These are phyloP conservation scores for Pleurotus tuoliensis DNA, from an alignment of 768 basidiomycete species.

Conservation along the genomic window DNA sequence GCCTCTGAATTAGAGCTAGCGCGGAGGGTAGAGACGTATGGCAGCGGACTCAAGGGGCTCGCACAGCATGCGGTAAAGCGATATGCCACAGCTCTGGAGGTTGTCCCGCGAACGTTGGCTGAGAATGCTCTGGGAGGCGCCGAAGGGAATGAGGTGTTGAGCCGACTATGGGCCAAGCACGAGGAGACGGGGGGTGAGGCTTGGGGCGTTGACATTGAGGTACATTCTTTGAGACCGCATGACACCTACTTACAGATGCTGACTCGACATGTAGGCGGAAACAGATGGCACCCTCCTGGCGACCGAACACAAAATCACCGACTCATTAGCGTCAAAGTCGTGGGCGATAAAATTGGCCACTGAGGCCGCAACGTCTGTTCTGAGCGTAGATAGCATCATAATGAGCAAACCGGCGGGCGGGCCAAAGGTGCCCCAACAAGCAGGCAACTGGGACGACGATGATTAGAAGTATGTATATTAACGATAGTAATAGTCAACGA, in stretches of 20 bases:
- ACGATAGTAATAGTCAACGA: too few species aligned
- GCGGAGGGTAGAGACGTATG: constrained; percentile 78
- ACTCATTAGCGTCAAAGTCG: constrained; percentile 84
- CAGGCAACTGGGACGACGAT: constrained; percentile 86
- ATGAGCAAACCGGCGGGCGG: constrained; percentile 93
- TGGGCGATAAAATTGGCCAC: constrained; percentile 92
- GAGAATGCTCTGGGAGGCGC: constrained; percentile 93
- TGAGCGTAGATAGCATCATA: constrained; percentile 97
- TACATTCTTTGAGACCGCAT: constrained; percentile 24
- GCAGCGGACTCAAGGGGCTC: constrained; percentile 84
- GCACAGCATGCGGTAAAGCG: constrained; percentile 91
- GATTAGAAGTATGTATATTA: constrained; percentile 26
- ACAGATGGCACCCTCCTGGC: constrained; percentile 72
- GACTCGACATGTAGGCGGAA: constrained; percentile 49
- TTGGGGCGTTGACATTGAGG: constrained; percentile 91
- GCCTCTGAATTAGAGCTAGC: constrained; percentile 94
- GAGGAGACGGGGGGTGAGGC: constrained; percentile 66
- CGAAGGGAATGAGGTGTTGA: constrained; percentile 90
- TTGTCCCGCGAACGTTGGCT: constrained; percentile 86
- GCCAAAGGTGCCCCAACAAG: constrained; percentile 83
- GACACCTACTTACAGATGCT: constrained; percentile 1
- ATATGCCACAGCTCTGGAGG: constrained; percentile 87
- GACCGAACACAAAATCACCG: constrained; percentile 65
- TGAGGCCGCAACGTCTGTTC: constrained; percentile 85
- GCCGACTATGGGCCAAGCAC: constrained; percentile 87